phyloP scores from a whole-genome alignment of 1,284 basidiomycete species.

The Austroboletus niveus region DNA sequence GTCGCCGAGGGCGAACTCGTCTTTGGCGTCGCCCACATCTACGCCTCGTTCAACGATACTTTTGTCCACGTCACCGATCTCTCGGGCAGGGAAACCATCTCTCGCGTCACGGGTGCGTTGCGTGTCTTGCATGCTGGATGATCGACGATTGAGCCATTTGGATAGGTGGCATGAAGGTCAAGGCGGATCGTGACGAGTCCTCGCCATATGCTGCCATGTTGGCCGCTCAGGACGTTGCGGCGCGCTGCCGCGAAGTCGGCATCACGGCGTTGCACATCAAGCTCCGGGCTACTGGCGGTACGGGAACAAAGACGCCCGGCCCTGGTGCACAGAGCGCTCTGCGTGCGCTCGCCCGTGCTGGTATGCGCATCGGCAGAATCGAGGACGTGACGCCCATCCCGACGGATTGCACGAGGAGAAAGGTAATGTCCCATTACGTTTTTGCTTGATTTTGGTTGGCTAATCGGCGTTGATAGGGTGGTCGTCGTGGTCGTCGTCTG shows the following conservation, averaged over 20 bases:
- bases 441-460: neutral
- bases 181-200: slow-evolving; percentile 99
- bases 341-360: slow-evolving; percentile 96
- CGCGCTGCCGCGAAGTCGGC: slow-evolving; percentile 97
- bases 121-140: neutral
- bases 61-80: slow-evolving; percentile 99
- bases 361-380: slow-evolving; percentile 98
- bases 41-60: slow-evolving; percentile 98
- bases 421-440: slow-evolving; percentile 51
- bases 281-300: slow-evolving; percentile 97
- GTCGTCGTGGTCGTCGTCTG: slow-evolving; percentile 99
- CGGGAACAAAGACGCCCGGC: slow-evolving; percentile 98
- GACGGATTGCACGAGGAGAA: slow-evolving; percentile 96
- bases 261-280: slow-evolving; percentile 98
- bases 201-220: slow-evolving; percentile 99
- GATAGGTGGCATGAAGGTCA: slow-evolving; percentile 98
- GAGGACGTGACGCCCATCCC: slow-evolving; percentile 97
- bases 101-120: slow-evolving; percentile 88
- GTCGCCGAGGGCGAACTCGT: slow-evolving; percentile 94
- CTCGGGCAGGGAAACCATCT: slow-evolving; percentile 98
- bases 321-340: slow-evolving; percentile 98
- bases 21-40: slow-evolving; percentile 96
- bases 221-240: slow-evolving; percentile 96
- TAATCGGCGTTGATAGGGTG: slow-evolving; percentile 65
- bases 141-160: neutral